Base-by-base conservation (phyloP, 2,329 filamentous ascomycete species). In the Claviceps digitariae region DNA sequence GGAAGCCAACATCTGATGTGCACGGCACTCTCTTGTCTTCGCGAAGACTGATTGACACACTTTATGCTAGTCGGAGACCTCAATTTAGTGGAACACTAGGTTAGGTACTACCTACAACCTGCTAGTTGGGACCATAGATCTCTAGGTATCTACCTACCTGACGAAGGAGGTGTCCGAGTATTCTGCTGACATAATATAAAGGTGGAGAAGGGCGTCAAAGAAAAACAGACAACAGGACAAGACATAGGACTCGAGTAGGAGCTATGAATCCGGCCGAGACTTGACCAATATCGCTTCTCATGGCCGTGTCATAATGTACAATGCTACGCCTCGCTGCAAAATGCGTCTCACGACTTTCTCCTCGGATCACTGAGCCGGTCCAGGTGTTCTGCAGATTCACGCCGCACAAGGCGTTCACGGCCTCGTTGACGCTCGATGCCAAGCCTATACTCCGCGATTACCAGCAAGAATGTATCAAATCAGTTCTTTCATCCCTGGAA, bases 391-490 rank as follows among this genome's bases (percentile, higher is more conserved):
- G 45, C 38, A 58, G 43, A n/a, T 46, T 50, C 36, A 38, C 44
- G 47, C 51, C 53, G n/a, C 56, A 56, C 51, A 62, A 56, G 54
- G 55, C 57, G 29, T 63, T 59, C 53, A 60, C 62, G 27, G 58
- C 63, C 17, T 52, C 60, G 9, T 21, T 58, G 27, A 41, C 55
- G 53, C 55, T 55, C 36, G 49, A 44, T 31, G 60, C 57, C 31
- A 68, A 68, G 52, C 57, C 91, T 52, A 76, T 76, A 53, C 80
- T 95, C 44, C 85, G 90, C 59, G 75, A 86, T 60, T 96, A 95
- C 63, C 90, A 96, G 66, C 84, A 93, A 72, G 89, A 95, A 75
- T 94, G 88, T 63, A 94, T 96, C 56, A 81, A 87, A 62, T 83
- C 89, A 0, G 86, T 95, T 3, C 70, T 95, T 1, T 69, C 75